These are phyloP conservation scores for Gynandropsis gynandra DNA, from an alignment of 345 rosid genomes.

Conservation along the genomic window DNA sequence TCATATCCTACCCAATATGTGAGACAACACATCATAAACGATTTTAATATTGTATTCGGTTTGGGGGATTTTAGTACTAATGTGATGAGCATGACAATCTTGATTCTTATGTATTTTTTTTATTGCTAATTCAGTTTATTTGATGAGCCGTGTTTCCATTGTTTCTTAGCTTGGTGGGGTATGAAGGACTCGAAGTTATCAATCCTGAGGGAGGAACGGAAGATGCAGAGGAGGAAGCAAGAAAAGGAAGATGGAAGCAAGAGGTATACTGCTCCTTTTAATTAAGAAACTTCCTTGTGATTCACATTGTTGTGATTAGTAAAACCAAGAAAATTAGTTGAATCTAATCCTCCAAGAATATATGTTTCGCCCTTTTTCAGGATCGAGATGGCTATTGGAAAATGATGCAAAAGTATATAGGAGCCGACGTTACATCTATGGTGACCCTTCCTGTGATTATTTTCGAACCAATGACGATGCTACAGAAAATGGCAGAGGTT, in stretches of 20 bases:
- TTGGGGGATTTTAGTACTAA: no score
- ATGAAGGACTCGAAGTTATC: conserved; percentile 85
- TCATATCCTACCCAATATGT: no score
- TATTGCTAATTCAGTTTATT: background rate
- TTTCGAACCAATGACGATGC: conserved; percentile 79
- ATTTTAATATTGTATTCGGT: no score
- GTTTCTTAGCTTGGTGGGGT: conserved; percentile 45
- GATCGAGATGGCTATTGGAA: conserved; percentile 25
- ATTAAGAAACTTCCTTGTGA: background rate
- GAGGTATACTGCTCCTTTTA: conserved; percentile 40
- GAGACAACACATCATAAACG: no score
- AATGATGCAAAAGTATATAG: conserved; percentile 28
- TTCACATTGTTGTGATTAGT: background rate
- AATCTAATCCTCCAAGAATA: background rate
- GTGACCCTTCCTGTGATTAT: conserved; percentile 90
- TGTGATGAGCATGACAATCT: background rate
- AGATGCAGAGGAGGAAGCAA: conserved; percentile 92
- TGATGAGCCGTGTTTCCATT: background rate
- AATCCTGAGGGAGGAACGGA: conserved; percentile 90
- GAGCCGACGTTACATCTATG: conserved; percentile 72
- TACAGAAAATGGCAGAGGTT: conserved; percentile 96
- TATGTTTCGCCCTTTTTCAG: background rate
- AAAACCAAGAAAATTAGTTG: no score
- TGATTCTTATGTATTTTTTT: no score
- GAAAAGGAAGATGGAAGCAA: conserved; percentile 77